Percentiles rank a stretch among this genome's conserved stretches.
phyloP scores from a whole-genome alignment of 2,329 filamentous ascomycete species.

The Teratosphaeriaceae sp. region DNA sequence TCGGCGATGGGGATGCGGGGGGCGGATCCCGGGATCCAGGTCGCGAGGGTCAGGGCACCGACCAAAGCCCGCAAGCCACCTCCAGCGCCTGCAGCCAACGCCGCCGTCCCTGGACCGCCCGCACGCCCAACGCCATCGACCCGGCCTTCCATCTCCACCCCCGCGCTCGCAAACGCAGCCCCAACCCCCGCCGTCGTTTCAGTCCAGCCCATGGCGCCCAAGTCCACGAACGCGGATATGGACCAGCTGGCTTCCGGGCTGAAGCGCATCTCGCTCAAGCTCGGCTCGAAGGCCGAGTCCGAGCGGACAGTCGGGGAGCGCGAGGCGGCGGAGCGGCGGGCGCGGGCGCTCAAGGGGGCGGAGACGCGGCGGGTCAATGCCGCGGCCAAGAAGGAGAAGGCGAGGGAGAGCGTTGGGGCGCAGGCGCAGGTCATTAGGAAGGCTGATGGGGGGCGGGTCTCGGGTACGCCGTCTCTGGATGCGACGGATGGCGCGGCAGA shows the following conservation, averaged over 20 bases:
- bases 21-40: too few species aligned
- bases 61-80: too few species aligned
- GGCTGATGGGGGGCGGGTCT: not conserved
- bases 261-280: slow-evolving; percentile 53
- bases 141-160: too few species aligned
- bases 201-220: slow-evolving; percentile 5
- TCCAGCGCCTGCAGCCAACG: not conserved
- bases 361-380: slow-evolving; percentile 28
- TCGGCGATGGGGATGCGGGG: too few species aligned
- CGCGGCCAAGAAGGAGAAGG: slow-evolving; percentile 23
- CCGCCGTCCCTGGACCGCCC: too few species aligned
- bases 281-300: slow-evolving; percentile 52
- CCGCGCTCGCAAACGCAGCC: too few species aligned
- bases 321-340: slow-evolving; percentile 37
- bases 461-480: slow-evolving; percentile 4
- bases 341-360: slow-evolving; percentile 26
- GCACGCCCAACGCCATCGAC: not conserved
- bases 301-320: slow-evolving; percentile 35
- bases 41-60: too few species aligned
- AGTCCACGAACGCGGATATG: slow-evolving; percentile 30
- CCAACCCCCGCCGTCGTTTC: not conserved
- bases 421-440: not conserved
- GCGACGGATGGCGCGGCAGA: too few species aligned
- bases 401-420: not conserved
- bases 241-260: slow-evolving; percentile 48